Conservation (phyloP, 2,329 filamentous ascomycete species). For the Pyrenophora seminiperda region DNA sequence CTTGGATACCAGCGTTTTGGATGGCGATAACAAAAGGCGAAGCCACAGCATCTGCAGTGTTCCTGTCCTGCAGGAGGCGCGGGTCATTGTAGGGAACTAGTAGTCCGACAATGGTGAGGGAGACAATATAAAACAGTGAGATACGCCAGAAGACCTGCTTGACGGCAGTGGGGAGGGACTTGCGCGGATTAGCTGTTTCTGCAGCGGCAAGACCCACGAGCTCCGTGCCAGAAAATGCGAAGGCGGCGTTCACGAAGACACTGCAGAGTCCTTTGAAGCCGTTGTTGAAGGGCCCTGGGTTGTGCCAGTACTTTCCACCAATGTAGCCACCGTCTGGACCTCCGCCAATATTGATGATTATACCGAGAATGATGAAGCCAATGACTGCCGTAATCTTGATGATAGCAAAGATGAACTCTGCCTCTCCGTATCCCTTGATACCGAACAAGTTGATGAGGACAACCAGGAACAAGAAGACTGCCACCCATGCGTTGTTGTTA, state of each 20-base stretch:
- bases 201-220: slow-evolving; percentile 78
- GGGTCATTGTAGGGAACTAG: slow-evolving; percentile 75
- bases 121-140: slow-evolving; percentile 79
- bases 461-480: slow-evolving; percentile 78
- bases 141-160: slow-evolving; percentile 93
- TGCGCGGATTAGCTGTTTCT: slow-evolving; percentile 78
- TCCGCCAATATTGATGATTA: slow-evolving; percentile 84
- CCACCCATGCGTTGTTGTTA: slow-evolving; percentile 69
- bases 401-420: slow-evolving; percentile 84
- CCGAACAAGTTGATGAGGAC: slow-evolving; percentile 70
- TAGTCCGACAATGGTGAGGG: slow-evolving; percentile 78
- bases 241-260: slow-evolving; percentile 77
- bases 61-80: slow-evolving; percentile 64
- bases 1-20: slow-evolving; percentile 77
- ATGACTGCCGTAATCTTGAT: slow-evolving; percentile 86
- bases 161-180: slow-evolving; percentile 84
- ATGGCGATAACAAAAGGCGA: slow-evolving; percentile 96
- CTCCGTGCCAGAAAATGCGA: slow-evolving; percentile 77
- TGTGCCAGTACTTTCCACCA: slow-evolving; percentile 74
- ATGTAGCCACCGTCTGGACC: slow-evolving; percentile 68
- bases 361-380: slow-evolving; percentile 85
- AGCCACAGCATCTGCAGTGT: slow-evolving; percentile 69
- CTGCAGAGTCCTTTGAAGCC: slow-evolving; percentile 83
- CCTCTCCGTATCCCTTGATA: slow-evolving; percentile 86
- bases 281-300: slow-evolving; percentile 83